phyloP scores from a whole-genome alignment of 2,329 filamentous ascomycete species.

The Aspergillus texensis region DNA sequence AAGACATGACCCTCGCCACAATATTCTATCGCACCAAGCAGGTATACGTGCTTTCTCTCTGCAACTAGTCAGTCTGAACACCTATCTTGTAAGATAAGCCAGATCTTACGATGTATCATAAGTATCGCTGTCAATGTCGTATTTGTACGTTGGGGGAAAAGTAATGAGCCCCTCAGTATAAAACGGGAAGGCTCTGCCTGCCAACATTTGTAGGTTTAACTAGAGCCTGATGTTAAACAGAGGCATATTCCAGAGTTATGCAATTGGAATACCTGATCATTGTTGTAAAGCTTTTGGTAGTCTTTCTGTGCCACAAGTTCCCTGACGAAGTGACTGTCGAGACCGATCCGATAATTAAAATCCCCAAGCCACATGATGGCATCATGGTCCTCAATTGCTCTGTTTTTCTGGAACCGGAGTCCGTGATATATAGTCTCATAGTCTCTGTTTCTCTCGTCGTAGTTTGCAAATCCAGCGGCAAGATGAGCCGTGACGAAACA shows the following conservation, averaged over 20 bases:
- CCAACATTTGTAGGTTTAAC: conserved; percentile 95
- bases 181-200: conserved; percentile 83
- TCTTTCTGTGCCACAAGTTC: conserved; percentile 72
- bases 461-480: conserved; percentile 93
- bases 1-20: conserved; percentile 82
- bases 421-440: conserved; percentile 88
- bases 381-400: conserved; percentile 88
- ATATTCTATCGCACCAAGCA: conserved; percentile 93
- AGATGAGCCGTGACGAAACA: conserved; percentile 97
- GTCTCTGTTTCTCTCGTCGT: conserved; percentile 92
- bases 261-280: conserved; percentile 70
- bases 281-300: conserved; percentile 79
- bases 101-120: conserved; percentile 83
- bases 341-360: conserved; percentile 96
- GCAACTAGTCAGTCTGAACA: conserved; percentile 33
- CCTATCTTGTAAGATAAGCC: background rate
- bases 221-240: conserved; percentile 36
- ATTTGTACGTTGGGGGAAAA: conserved; percentile 95
- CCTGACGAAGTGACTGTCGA: conserved; percentile 76
- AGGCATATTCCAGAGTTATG: background rate
- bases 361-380: conserved; percentile 94
- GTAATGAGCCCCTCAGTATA: conserved; percentile 88
- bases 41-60: conserved; percentile 92
- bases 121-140: conserved; percentile 80
- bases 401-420: conserved; percentile 85